Base-by-base conservation (phyloP, 805 yeast species). In the Henningerozyma blattae region DNA sequence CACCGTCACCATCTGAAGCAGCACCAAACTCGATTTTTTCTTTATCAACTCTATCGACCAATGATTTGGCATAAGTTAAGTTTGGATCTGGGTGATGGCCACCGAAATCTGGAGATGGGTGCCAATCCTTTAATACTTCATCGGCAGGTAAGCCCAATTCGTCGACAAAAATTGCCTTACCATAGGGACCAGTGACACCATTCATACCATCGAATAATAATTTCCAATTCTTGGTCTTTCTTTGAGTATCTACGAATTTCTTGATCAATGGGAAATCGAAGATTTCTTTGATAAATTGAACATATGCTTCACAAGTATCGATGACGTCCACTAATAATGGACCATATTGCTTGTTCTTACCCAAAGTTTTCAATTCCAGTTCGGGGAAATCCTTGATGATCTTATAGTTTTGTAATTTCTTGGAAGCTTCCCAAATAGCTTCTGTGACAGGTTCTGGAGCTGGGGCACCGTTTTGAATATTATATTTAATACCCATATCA, bases 1-100 rank as follows among this genome's bases (percentile, higher is more conserved):
- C 98, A 58, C 98, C 98, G 50, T 91, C 98, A 59, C 98, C 98
- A 56, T 85, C 98, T n/a, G 94, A 81, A 5, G 97, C 97, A 25
- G 97, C 97, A 43, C 98, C 98, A 58, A 91, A 91, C 7, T 91
- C 83, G 43, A 87, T 81, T 39, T 74, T 63, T 39, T 81, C 81
- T 17, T 59, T 53, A 53, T 91, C 96, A 10, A 91, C 98, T 43
- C 70, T 70, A 25, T 74, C 79, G 15, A 91, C 98, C 43, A 91
- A 67, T 10, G 94, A 72, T 39, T 70, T 72, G 8, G 97, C 98
- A 54, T 91, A 91, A 6, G 96, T 87, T 56, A 91, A 71, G 62
- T 91, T 91, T 44, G 98, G 98, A 61, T 91, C 98, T 15, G 98
- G 98, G 58, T 91, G 98, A 45, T 85, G 67, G 1, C 98, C 98